Percentiles rank a stretch among this genome's conserved stretches.
Conservation (phyloP, 345 rosid genomes). For the Atalantia buxifolia region DNA sequence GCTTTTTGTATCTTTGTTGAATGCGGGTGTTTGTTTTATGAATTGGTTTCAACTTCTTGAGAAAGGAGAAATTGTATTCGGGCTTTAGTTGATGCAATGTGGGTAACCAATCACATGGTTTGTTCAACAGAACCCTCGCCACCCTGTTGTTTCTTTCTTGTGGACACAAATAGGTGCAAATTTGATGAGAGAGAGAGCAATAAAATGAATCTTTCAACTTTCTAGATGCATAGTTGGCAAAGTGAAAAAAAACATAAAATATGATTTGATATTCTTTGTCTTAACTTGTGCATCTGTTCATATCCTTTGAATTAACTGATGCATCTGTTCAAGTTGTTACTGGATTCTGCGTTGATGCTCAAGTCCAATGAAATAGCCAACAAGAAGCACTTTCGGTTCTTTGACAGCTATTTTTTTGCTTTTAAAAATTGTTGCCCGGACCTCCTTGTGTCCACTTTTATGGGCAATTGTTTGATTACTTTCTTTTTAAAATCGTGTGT, state of each 20-base stretch:
- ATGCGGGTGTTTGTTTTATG: not conserved
- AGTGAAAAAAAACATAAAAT: not conserved
- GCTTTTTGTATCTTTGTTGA: not conserved
- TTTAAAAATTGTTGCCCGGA: not conserved
- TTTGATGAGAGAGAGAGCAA: not conserved
- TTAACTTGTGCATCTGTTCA: not conserved
- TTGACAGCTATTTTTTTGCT: not conserved
- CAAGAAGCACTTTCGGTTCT: constrained; percentile 4
- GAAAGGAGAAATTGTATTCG: not conserved
- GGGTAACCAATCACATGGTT: not conserved
- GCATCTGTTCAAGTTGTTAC: not conserved
- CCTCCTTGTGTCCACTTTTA: not conserved
- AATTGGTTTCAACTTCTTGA: not conserved
- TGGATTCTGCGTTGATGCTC: not conserved
- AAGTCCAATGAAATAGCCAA: not conserved
- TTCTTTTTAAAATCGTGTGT: not conserved
- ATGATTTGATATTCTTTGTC: not conserved
- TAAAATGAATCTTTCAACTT: not conserved
- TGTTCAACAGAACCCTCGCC: not conserved
- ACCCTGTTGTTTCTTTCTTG: not conserved
- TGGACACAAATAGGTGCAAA: not conserved
- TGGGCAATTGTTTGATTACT: not conserved
- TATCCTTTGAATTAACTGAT: not conserved
- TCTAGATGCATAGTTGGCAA: not conserved
- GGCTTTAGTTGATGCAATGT: not conserved